A percentile compares a stretch with the other conserved stretches of the same genome.
These are phyloP conservation scores for Cladochytrium replicatum DNA, from an alignment of 192 early-diverging fungal genomes.

Conservation along the genomic window DNA sequence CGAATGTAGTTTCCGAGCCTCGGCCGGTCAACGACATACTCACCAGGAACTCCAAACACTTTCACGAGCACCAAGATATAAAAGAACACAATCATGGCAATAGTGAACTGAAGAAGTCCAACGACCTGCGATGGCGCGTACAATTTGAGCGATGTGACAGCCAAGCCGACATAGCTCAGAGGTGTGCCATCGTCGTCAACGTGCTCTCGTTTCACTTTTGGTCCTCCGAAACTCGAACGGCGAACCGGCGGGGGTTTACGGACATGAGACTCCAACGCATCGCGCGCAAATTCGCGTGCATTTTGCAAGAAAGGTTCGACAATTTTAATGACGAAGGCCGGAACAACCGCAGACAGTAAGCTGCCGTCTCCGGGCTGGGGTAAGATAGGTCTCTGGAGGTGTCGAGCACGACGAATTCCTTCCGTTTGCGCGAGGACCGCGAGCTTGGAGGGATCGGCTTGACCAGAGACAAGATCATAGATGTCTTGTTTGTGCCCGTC, in stretches of 20 bases:
- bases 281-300: constrained; percentile 13
- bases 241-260: not conserved
- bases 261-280: constrained; percentile 2
- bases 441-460: constrained; percentile 17
- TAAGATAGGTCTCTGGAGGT: constrained; percentile 25
- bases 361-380: constrained; percentile 19
- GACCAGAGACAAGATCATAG: constrained; percentile 42
- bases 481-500: constrained; percentile 41
- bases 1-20: no score
- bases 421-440: constrained; percentile 18
- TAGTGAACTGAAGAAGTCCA: constrained; percentile 24
- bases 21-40: constrained; percentile 32
- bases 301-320: constrained; percentile 33
- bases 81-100: constrained; percentile 27
- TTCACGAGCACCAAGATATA: constrained; percentile 27
- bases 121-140: constrained; percentile 31
- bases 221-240: not conserved
- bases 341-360: no score
- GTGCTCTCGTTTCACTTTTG: constrained; percentile 4
- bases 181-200: constrained; percentile 13
- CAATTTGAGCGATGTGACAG: constrained; percentile 25
- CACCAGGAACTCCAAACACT: constrained; percentile 28
- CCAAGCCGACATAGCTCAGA: constrained; percentile 11
- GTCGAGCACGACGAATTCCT: constrained; percentile 18
- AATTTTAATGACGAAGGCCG: constrained; percentile 22